Evolutionary conservation across 176 grass and related monocot species (phyloP).

Genomic region (Oryza punctata): DNA sequence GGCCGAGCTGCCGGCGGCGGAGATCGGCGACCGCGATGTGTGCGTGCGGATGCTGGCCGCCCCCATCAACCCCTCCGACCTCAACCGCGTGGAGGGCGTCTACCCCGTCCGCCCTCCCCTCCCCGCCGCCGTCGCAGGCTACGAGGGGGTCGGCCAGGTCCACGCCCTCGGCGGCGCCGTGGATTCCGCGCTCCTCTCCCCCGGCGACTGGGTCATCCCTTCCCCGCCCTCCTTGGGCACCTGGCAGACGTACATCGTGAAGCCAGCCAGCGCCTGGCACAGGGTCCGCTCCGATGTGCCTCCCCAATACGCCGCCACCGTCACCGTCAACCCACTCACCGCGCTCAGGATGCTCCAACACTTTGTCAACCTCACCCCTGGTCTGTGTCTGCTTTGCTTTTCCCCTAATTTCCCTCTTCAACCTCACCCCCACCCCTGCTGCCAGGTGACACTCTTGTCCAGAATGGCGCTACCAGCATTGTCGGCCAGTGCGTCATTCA

Average conservation of each 20-base stretch:
- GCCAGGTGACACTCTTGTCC: slow-evolving; percentile 82
- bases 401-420: background rate
- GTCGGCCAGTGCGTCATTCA: slow-evolving; percentile 92
- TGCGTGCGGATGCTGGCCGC: slow-evolving; percentile 89
- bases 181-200: slow-evolving; percentile 48
- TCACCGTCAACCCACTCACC: slow-evolving; percentile 84
- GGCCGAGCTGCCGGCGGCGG: slow-evolving; percentile 49
- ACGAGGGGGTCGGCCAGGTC: slow-evolving; percentile 91
- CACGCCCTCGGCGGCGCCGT: slow-evolving; percentile 64
- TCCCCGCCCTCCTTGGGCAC: slow-evolving; percentile 83
- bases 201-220: slow-evolving; percentile 88
- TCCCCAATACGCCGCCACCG: slow-evolving; percentile 73
- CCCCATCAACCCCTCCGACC: slow-evolving; percentile 96
- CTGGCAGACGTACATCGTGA: slow-evolving; percentile 86
- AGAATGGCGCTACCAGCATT: slow-evolving; percentile 88
- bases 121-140: slow-evolving; percentile 74
- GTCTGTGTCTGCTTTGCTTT: slow-evolving; percentile 24
- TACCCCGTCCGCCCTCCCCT: slow-evolving; percentile 78
- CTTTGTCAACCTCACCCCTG: slow-evolving; percentile 68
- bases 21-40: slow-evolving; percentile 62
- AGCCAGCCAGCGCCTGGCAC: slow-evolving; percentile 65
- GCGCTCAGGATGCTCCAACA: slow-evolving; percentile 77
- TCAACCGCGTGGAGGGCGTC: slow-evolving; percentile 92
- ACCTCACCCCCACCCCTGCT: background rate
- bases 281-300: slow-evolving; percentile 72